Percentiles rank a stretch among this genome's conserved stretches.
phyloP scores from a whole-genome alignment of 495 filamentous ascomycete genomes.

The Lindgomyces ingoldianus region DNA sequence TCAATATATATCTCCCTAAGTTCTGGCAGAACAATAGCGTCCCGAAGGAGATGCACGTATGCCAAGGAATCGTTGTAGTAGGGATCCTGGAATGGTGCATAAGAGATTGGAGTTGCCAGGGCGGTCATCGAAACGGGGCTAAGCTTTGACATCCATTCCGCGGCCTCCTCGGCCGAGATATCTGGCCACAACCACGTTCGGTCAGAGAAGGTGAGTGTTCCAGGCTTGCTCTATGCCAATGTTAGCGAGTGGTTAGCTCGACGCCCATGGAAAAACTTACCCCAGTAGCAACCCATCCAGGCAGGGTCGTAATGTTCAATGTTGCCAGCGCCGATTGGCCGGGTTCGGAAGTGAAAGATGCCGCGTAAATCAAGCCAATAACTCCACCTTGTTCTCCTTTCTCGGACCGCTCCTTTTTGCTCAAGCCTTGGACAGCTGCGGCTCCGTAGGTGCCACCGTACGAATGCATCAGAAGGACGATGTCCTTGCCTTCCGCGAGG shows the following conservation, averaged over 20 bases:
- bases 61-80: neutral
- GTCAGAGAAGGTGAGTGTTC: neutral
- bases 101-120: neutral
- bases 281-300: neutral
- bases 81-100: constrained; percentile 1
- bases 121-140: neutral
- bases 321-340: neutral
- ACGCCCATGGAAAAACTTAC: neutral
- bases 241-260: neutral
- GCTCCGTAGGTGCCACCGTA: constrained; percentile 13
- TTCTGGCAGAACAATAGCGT: neutral
- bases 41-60: neutral
- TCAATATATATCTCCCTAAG: neutral
- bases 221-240: neutral
- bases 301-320: neutral
- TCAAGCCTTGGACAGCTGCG: constrained; percentile 15
- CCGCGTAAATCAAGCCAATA: constrained; percentile 1
- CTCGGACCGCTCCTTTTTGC: constrained; percentile 3
- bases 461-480: constrained; percentile 21
- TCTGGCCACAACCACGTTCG: neutral
- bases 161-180: neutral
- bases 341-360: neutral
- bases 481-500: constrained; percentile 10
- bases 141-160: neutral
- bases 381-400: constrained; percentile 19